Evolutionary conservation across 2,329 filamentous ascomycete species (phyloP).

Genomic region (Cryphonectria parasitica): DNA sequence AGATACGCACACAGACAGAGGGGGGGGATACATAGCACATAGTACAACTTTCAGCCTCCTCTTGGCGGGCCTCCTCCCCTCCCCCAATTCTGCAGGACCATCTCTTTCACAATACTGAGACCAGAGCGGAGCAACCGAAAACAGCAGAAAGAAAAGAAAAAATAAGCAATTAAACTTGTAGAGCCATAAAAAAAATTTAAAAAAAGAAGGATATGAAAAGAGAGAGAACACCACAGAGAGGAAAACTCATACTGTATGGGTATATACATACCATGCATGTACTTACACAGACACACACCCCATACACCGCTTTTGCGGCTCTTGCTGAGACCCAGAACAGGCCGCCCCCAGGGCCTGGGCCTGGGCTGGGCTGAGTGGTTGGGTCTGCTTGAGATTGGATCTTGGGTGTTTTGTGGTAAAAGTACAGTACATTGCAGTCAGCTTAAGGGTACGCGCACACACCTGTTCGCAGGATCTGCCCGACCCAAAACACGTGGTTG

Average conservation of each 20-base stretch:
- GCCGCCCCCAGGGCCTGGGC: neutral
- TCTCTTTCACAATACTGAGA: too few relatives aligned
- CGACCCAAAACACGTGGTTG: slow-evolving; percentile 19
- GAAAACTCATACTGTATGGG: neutral
- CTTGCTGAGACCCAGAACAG: neutral
- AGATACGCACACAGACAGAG: neutral
- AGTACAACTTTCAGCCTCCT: too few relatives aligned
- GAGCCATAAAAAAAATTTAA: neutral
- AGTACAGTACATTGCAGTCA: neutral
- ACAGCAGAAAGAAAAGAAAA: too few relatives aligned
- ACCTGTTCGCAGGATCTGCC: slow-evolving; percentile 15
- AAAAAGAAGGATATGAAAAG: neutral
- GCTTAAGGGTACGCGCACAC: slow-evolving; percentile 3
- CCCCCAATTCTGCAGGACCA: too few relatives aligned
- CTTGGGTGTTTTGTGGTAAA: neutral
- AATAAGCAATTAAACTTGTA: too few relatives aligned
- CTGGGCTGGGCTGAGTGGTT: neutral
- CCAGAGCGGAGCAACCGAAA: too few relatives aligned
- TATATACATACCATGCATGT: neutral
- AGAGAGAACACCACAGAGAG: neutral
- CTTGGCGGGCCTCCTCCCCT: too few relatives aligned
- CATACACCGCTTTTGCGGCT: slow-evolving; percentile 22
- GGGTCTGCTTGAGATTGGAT: neutral
- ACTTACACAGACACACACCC: neutral
- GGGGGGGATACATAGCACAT: too few relatives aligned